Evolutionary conservation across 2,329 filamentous ascomycete species (phyloP).

Genomic region (Claviceps quebecensis): DNA sequence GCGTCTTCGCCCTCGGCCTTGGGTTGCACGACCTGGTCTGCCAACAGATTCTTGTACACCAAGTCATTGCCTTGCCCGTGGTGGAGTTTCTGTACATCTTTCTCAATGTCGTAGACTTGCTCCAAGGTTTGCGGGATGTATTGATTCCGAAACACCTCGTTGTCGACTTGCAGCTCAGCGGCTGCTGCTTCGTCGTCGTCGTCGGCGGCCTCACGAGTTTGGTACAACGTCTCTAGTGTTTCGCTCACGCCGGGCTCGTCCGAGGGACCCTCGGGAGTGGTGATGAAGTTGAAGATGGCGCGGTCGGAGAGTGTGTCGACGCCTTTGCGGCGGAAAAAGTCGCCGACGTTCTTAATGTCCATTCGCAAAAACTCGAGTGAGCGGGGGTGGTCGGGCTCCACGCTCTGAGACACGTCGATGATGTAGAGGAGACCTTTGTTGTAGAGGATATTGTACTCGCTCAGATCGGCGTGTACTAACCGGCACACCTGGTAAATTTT

Average conservation of each 20-base stretch:
- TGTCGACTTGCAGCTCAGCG: slow-evolving; percentile 60
- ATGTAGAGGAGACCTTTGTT: slow-evolving; percentile 72
- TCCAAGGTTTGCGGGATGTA: slow-evolving; percentile 94
- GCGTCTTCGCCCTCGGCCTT: slow-evolving; percentile 26
- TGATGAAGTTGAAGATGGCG: slow-evolving; percentile 74
- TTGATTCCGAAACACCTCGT: slow-evolving; percentile 87
- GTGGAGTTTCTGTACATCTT: slow-evolving; percentile 66
- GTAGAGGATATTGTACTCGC: slow-evolving; percentile 96
- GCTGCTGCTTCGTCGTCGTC: slow-evolving; percentile 30
- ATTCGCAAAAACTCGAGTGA: slow-evolving; percentile 89
- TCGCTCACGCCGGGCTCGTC: slow-evolving; percentile 47
- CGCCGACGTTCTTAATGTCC: slow-evolving; percentile 94
- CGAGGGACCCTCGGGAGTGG: slow-evolving; percentile 41
- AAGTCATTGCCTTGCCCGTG: slow-evolving; percentile 62
- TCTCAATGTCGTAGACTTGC: slow-evolving; percentile 91
- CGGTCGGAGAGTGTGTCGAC: slow-evolving; percentile 72
- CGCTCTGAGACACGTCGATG: slow-evolving; percentile 94
- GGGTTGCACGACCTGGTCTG: slow-evolving; percentile 43
- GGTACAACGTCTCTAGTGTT: slow-evolving; percentile 53
- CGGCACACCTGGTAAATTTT: slow-evolving; percentile 84
- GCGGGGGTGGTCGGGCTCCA: slow-evolving; percentile 89
- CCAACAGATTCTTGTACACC: slow-evolving; percentile 74
- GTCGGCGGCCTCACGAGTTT: slow-evolving; percentile 34
- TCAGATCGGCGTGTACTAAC: slow-evolving; percentile 89
- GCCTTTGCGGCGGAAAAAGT: slow-evolving; percentile 80